Evolutionary conservation across 805 yeast species (phyloP).

Genomic region (Ogataea glucozyma): DNA sequence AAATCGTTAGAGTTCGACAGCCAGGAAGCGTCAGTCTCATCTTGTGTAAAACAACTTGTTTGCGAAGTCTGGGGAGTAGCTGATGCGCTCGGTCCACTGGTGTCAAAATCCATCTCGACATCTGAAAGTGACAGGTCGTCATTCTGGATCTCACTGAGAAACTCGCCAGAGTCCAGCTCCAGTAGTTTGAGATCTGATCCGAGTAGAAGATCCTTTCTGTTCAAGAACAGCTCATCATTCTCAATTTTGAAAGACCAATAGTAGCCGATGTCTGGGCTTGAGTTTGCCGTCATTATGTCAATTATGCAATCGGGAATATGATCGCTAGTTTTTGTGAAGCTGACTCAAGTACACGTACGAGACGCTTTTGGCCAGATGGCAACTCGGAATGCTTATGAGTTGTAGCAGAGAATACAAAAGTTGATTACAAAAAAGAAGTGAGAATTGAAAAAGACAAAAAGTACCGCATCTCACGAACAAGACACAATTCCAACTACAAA

Average conservation of each 20-base stretch:
- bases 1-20: conserved; percentile 11
- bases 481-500: background rate
- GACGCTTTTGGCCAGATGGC: background rate
- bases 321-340: no score
- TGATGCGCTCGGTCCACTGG: conserved; percentile 7
- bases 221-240: conserved; percentile 4
- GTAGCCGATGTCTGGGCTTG: conserved; percentile 1
- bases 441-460: background rate
- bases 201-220: conserved; percentile 9
- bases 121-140: conserved; percentile 21
- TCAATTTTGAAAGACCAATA: conserved; percentile 3
- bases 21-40: conserved; percentile 8
- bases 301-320: no score
- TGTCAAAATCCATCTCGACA: conserved; percentile 17
- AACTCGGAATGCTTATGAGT: background rate
- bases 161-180: conserved; percentile 18
- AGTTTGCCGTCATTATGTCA: background rate
- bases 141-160: conserved; percentile 18
- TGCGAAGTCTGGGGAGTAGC: conserved; percentile 21
- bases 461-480: conserved; percentile 1
- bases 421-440: background rate
- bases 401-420: no score
- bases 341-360: no score
- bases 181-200: conserved; percentile 17
- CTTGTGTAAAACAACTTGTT: conserved; percentile 7